phyloP scores from a whole-genome alignment of 768 basidiomycete species.

The Tulasnella sp. region DNA sequence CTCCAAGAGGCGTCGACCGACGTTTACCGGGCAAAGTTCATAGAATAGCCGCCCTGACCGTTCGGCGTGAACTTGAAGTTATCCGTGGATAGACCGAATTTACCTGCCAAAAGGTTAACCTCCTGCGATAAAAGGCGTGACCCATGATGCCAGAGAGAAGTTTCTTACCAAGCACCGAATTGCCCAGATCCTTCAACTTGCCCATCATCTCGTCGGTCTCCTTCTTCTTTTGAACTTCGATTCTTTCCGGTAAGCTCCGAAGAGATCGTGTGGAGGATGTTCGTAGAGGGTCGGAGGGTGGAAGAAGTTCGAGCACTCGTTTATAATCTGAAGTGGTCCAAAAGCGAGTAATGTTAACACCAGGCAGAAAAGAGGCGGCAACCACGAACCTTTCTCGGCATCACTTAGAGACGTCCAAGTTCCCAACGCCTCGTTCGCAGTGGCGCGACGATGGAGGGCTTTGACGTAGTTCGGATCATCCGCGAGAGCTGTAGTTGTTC shows the following conservation, averaged over 20 bases:
- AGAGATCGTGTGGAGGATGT: slow-evolving; percentile 45
- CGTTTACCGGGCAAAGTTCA: slow-evolving; percentile 64
- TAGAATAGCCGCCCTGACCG: slow-evolving; percentile 89
- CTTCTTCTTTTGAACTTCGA: slow-evolving; percentile 68
- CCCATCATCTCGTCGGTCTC: slow-evolving; percentile 88
- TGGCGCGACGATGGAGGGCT: slow-evolving; percentile 80
- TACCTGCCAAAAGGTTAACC: slow-evolving; percentile 43
- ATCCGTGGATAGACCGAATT: slow-evolving; percentile 89
- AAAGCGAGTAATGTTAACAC: too few relatives aligned
- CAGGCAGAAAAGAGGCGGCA: not conserved
- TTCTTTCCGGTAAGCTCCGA: slow-evolving; percentile 51
- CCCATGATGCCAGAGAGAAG: not conserved
- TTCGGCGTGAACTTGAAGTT: slow-evolving; percentile 97
- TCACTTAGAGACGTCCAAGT: slow-evolving; percentile 77
- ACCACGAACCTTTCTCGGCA: slow-evolving; percentile 68
- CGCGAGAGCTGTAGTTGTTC: slow-evolving; percentile 50
- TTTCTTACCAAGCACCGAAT: slow-evolving; percentile 75
- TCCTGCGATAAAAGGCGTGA: not conserved
- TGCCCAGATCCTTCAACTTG: slow-evolving; percentile 88
- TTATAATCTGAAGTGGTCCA: slow-evolving; percentile 66
- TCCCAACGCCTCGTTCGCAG: slow-evolving; percentile 68
- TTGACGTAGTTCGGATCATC: slow-evolving; percentile 84
- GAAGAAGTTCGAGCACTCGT: slow-evolving; percentile 55
- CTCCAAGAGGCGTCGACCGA: not conserved
- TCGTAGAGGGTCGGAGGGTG: slow-evolving; percentile 45